These are phyloP conservation scores for Ogataea minuta DNA, from an alignment of 805 yeast genomes.

Conservation along the genomic window DNA sequence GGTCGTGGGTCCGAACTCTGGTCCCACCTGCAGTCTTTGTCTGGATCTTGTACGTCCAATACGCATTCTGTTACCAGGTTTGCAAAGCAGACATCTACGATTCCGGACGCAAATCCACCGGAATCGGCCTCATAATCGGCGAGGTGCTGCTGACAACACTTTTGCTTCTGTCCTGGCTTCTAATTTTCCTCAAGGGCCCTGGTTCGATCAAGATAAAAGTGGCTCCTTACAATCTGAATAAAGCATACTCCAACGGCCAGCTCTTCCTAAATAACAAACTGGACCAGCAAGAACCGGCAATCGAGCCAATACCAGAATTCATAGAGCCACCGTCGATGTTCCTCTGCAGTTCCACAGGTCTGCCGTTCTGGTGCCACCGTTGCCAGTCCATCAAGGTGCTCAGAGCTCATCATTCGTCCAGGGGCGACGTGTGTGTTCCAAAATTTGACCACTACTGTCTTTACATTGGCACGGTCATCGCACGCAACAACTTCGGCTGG, in stretches of 20 bases:
- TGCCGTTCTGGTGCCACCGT: slow-evolving; percentile 69
- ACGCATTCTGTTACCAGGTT: slow-evolving; percentile 29
- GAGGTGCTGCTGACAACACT: slow-evolving; percentile 28
- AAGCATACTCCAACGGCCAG: slow-evolving; percentile 25
- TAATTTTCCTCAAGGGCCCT: slow-evolving; percentile 52
- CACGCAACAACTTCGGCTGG: slow-evolving; percentile 57
- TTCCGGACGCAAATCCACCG: slow-evolving; percentile 36
- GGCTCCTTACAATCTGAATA: slow-evolving; percentile 36
- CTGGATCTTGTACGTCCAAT: slow-evolving; percentile 29
- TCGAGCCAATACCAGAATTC: slow-evolving; percentile 15
- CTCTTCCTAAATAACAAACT: slow-evolving; percentile 3
- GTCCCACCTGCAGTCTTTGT: slow-evolving; percentile 17
- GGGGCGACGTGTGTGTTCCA: slow-evolving; percentile 56
- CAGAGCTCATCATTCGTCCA: slow-evolving; percentile 69
- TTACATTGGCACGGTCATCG: slow-evolving; percentile 74
- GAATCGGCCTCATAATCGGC: slow-evolving; percentile 34
- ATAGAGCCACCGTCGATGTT: slow-evolving; percentile 56
- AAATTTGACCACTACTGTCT: slow-evolving; percentile 82
- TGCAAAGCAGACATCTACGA: slow-evolving; percentile 36
- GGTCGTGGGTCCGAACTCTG: neutral
- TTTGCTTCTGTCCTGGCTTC: slow-evolving; percentile 42
- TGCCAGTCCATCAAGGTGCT: slow-evolving; percentile 66
- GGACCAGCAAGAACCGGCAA: slow-evolving; percentile 7
- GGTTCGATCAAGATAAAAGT: slow-evolving; percentile 43
- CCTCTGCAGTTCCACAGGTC: slow-evolving; percentile 68